Evolutionary conservation across 306 rosid genomes (phyloP), one percentile per base, ranked within the genome.

Genomic region (Quercus dentata): DNA sequence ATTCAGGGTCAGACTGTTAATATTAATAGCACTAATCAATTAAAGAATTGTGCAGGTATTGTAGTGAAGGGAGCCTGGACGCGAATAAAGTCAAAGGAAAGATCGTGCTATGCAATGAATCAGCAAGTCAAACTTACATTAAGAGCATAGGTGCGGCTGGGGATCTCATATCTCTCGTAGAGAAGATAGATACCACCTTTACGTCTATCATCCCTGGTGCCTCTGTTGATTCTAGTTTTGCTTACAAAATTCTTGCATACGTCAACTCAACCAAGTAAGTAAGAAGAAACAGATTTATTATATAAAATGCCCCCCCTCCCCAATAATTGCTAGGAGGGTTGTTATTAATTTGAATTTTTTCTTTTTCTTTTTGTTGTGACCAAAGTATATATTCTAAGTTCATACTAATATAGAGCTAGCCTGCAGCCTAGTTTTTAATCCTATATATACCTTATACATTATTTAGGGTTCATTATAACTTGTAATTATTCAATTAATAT

Each of bases 231-330:
- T 82, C 74, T 54, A 73, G 83, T 17, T 87, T 31, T n/a, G 87
- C 87, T 63, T 64, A 79, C 31, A 61, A 30, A 69, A 78, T 91
- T 23, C 87, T 82, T 69, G 73, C 3, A 19, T 94, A 94, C 61
- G 85, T 94, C 78, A 94, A 92, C 86, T 78, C 96, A 75, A 92
- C 97, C 56, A 86, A 88, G 98, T 67, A 18, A 13, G 52, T 67
- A 18, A 13, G 52, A 46, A 11, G 52, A 46, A 46, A 2, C 52
- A 46, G 2, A 46, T 46, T 46, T 46, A 3, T 11, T 46, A 35
- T 35, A 35, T 35, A 35, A 6, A 35, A 35, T 6, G 9, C 8
- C 41, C 41, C 41, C 9, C 8, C 2, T 1, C 8, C 8, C 41
- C 41, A 35, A 35, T 6, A 35, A 35, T 35, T 35, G 9, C 52